These are phyloP conservation scores for Pisolithus microcarpus DNA, from an alignment of 768 basidiomycete genomes.

Conservation along the genomic window DNA sequence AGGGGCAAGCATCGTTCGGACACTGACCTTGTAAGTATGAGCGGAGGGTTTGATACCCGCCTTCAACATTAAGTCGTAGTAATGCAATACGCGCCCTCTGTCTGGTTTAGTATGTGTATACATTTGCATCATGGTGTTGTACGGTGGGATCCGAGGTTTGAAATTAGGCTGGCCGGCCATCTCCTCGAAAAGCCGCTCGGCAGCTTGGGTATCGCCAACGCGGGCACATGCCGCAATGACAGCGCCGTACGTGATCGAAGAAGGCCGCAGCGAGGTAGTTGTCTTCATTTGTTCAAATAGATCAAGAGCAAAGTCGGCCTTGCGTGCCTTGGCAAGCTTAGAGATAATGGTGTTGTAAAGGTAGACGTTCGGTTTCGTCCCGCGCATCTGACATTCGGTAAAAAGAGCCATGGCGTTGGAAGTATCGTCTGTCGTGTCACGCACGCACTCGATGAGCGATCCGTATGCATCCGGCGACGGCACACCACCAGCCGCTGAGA, in stretches of 20 bases:
- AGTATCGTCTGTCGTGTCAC: constrained; percentile 95
- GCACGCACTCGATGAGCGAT: constrained; percentile 76
- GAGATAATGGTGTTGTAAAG: constrained; percentile 98
- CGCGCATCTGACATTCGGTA: constrained; percentile 62
- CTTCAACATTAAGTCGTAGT: constrained; percentile 56
- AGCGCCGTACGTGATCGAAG: constrained; percentile 91
- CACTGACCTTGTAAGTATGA: constrained; percentile 86
- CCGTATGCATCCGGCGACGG: constrained; percentile 91
- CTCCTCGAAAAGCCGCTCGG: constrained; percentile 78
- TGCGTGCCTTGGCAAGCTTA: constrained; percentile 89
- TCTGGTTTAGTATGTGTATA: constrained; percentile 89
- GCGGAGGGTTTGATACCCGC: constrained; percentile 68
- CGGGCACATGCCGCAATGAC: constrained; percentile 91
- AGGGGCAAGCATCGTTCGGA: background rate
- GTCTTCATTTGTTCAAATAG: constrained; percentile 86
- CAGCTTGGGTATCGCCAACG: constrained; percentile 79
- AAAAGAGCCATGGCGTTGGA: constrained; percentile 80
- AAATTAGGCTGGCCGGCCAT: constrained; percentile 72
- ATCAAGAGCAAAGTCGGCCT: constrained; percentile 82
- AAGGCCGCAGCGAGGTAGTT: constrained; percentile 45
- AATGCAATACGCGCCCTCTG: constrained; percentile 67
- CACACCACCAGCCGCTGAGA: constrained; percentile 67
- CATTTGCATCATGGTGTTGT: constrained; percentile 98
- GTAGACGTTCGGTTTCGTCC: constrained; percentile 74
- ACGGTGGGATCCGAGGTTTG: constrained; percentile 87